Evolutionary conservation across 1,139 yeast genomes (phyloP), one percentile per base, ranked within the genome.

Genomic region (Kurtzmaniella quercitrusa): DNA sequence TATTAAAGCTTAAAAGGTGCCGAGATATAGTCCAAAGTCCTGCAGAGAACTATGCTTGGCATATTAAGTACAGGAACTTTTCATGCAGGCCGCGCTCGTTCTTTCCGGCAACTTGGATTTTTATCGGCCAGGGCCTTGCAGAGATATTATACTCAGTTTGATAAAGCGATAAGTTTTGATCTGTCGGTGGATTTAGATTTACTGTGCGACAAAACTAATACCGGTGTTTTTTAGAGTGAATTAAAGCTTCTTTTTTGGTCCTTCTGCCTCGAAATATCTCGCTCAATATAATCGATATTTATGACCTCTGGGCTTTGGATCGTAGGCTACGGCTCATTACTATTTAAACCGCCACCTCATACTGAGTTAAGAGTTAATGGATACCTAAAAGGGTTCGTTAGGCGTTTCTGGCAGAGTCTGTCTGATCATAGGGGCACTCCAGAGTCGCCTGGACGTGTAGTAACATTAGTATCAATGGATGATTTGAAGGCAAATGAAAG

Each of bases 341-440:
- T 91, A 20, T 91, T 85, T 72, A 91, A 89, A 56, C 97, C 96
- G 0, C 97, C 97, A 0, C 93, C 95, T 18, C 78, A 80, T 46
- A 64, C 61, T 36, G 72, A 76, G 16, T 73, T 76, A 49, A 67
- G 80, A 35, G 80, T 86, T 7, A 81, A 88, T 0, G 97, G 97
- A 0, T 78, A 82, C 47, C 71, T 91, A 22, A 71, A 74, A 44
- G 96, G 96, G 1, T 88, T 71, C 52, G 77, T 84, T 2, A 71
- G 98, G 19, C 66, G 96, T 43, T 91, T 91, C 59, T 91, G 97
- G 97, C 96, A 89, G 62, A 78, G 88, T 36, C 83, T 94, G 5
- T 79, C 83, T 17, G 98, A 91, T 60, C 96, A 91, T 59, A 65
- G 98, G 42, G 98, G 98, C 0, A 86, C 95, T 0, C 88, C 88